These are phyloP conservation scores for Papilionanthe hybrid DNA, from an alignment of 116 monocot species.

Conservation along the genomic window DNA sequence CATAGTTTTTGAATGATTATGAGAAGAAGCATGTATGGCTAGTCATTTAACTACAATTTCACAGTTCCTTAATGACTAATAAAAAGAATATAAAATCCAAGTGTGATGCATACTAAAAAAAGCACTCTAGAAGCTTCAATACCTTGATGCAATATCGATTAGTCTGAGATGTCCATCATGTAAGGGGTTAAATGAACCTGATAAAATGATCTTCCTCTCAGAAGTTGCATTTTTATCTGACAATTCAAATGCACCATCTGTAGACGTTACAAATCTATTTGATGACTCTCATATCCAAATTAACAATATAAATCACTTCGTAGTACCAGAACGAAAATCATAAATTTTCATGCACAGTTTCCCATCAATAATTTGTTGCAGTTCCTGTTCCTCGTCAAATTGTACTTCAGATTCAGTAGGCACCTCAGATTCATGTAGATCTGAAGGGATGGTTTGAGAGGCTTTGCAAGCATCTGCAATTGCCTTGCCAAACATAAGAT, in stretches of 20 bases:
- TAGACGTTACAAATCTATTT: not conserved
- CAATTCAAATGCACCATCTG: slow-evolving; percentile 10
- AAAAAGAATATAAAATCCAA: not conserved
- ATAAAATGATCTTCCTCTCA: slow-evolving; percentile 72
- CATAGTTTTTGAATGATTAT: not conserved
- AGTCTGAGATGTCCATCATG: slow-evolving; percentile 92
- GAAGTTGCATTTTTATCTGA: slow-evolving; percentile 44
- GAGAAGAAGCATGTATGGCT: not conserved
- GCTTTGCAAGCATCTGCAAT: slow-evolving; percentile 87
- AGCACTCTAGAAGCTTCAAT: not conserved
- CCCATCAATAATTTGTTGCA: slow-evolving; percentile 89
- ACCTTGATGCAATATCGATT: slow-evolving; percentile 81
- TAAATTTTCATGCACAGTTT: slow-evolving; percentile 84
- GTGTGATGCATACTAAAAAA: not conserved
- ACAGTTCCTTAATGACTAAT: too few species aligned
- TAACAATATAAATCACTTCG: slow-evolving; percentile 5
- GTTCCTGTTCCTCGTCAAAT: slow-evolving; percentile 75
- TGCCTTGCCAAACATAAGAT: slow-evolving; percentile 46
- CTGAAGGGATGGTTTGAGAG: slow-evolving; percentile 29
- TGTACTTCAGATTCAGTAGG: slow-evolving; percentile 44
- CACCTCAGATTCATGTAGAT: slow-evolving; percentile 59
- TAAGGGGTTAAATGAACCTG: slow-evolving; percentile 97
- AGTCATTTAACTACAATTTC: not conserved
- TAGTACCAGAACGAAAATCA: slow-evolving; percentile 54
- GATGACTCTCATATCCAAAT: not conserved